A percentile compares a stretch with the other conserved stretches of the same genome.
These are phyloP conservation scores for Suhomyces faveliae DNA, from an alignment of 805 yeast species.

Conservation along the genomic window DNA sequence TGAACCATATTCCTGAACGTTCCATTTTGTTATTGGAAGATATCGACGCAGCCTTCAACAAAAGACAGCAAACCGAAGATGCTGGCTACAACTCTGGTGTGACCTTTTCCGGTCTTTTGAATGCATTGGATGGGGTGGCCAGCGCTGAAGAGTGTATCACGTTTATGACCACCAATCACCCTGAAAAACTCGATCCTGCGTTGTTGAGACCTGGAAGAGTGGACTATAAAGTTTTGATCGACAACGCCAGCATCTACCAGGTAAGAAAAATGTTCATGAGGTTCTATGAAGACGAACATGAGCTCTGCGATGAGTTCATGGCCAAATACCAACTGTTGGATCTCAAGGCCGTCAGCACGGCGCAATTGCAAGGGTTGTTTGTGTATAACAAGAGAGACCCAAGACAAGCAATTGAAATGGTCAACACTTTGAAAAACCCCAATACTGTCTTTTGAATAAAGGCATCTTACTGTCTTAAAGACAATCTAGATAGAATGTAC, in stretches of 20 bases:
- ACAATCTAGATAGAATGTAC: constrained; percentile 7
- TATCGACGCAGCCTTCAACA: constrained; percentile 92
- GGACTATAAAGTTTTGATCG: constrained; percentile 77
- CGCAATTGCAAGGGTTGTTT: constrained; percentile 92
- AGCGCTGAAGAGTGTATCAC: constrained; percentile 95
- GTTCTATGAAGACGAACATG: constrained; percentile 68
- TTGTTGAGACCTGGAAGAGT: constrained; percentile 92
- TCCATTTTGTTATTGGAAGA: constrained; percentile 85
- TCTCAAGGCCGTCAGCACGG: constrained; percentile 67
- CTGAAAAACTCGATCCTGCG: constrained; percentile 91
- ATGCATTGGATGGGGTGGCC: constrained; percentile 96
- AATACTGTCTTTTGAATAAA: constrained; percentile 14
- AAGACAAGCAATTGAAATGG: constrained; percentile 66
- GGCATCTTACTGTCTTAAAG: no score
- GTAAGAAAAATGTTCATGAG: constrained; percentile 80
- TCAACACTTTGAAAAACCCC: constrained; percentile 43
- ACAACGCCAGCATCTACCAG: constrained; percentile 84
- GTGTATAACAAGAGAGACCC: constrained; percentile 89
- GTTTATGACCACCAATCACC: constrained; percentile 98
- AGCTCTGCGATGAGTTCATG: constrained; percentile 52
- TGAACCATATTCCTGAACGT: constrained; percentile 94
- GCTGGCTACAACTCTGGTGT: constrained; percentile 84
- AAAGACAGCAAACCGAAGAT: constrained; percentile 72
- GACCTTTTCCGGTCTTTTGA: constrained; percentile 89
- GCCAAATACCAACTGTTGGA: constrained; percentile 46